Conservation (phyloP, 2,329 filamentous ascomycete species). For the Cercospora berteroae region DNA sequence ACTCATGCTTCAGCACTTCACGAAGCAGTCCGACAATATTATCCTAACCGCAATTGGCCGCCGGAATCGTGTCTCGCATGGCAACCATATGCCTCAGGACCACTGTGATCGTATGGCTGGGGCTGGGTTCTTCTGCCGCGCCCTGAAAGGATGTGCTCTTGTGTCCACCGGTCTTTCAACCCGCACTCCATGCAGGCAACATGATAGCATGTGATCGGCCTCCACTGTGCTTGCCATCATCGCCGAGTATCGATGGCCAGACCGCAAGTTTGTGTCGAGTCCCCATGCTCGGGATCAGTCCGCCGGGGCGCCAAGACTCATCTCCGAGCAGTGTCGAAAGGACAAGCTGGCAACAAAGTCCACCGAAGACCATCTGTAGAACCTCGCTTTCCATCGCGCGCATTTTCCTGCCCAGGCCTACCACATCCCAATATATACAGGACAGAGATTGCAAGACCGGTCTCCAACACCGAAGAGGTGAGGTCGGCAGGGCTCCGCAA, state of each 20-base stretch:
- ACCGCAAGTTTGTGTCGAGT: neutral
- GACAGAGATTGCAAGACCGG: neutral
- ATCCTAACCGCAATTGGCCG: neutral
- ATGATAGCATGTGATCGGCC: neutral
- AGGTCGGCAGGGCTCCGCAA: neutral
- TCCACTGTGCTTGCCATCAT: neutral
- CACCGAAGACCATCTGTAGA: neutral
- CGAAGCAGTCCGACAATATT: neutral
- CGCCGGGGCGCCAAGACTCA: neutral
- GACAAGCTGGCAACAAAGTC: neutral
- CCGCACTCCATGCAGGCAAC: neutral
- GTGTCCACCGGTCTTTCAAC: neutral
- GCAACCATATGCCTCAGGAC: neutral
- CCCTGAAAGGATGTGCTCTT: neutral
- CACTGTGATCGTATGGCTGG: neutral
- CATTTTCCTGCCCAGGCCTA: neutral
- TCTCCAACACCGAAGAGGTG: slow-evolving; percentile 1
- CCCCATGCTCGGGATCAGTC: neutral
- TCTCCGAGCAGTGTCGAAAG: neutral
- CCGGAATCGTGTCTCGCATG: neutral
- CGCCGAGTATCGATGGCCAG: neutral
- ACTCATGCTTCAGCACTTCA: neutral
- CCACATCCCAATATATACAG: neutral
- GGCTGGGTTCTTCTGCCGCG: neutral
- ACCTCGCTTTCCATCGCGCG: neutral